Evolutionary conservation across 225 moss, liverwort and hornwort species (phyloP).

Genomic region (Ulota crispa): DNA sequence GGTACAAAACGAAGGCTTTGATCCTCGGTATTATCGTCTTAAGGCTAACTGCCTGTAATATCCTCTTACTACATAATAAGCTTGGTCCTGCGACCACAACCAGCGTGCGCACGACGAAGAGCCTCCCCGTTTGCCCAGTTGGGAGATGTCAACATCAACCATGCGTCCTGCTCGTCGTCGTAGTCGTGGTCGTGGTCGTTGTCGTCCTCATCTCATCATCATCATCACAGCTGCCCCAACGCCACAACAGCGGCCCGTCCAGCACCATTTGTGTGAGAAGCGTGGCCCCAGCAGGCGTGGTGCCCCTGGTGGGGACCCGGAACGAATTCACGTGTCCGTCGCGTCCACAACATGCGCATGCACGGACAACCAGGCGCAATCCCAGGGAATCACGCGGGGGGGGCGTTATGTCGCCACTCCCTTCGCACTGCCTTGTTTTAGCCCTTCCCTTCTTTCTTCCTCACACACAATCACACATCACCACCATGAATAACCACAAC

Average conservation of each 20-base stretch:
- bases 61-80: not conserved
- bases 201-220: conserved; percentile 23
- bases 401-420: conserved; percentile 1
- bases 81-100: not conserved
- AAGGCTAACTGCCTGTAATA: not conserved
- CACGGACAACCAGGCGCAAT: conserved; percentile 46
- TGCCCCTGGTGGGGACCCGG: conserved; percentile 34
- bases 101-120: conserved; percentile 21
- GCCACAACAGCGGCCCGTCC: conserved; percentile 14
- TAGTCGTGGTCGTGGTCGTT: not conserved
- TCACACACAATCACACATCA: not conserved
- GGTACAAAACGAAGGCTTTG: not conserved
- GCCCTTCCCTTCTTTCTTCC: not conserved
- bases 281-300: conserved; percentile 36
- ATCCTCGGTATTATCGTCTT: not conserved
- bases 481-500: not conserved
- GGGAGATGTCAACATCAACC: conserved; percentile 23
- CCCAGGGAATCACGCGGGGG: conserved; percentile 49
- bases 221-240: conserved; percentile 15
- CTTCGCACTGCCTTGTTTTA: not conserved
- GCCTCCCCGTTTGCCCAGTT: not conserved
- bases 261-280: conserved; percentile 29
- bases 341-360: conserved; percentile 68
- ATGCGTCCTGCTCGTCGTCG: conserved; percentile 6
- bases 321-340: conserved; percentile 60